These are phyloP conservation scores for Alternaria metachromatica DNA, from an alignment of 2,329 filamentous ascomycete genomes.

Conservation along the genomic window DNA sequence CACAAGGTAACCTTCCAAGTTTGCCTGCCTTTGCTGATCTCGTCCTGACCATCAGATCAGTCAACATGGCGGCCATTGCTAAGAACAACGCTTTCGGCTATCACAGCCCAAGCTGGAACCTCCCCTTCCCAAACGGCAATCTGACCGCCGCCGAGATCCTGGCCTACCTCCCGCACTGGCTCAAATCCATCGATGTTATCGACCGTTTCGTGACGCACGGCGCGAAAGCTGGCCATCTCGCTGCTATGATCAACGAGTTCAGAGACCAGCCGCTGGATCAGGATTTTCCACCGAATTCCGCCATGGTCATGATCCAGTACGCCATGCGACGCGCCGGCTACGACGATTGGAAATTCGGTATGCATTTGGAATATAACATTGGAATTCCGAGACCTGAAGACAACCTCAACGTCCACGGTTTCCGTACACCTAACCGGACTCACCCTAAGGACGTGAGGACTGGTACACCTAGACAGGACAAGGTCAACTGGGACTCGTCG, in stretches of 20 bases:
- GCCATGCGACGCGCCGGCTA: constrained; percentile 26
- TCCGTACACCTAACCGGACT: constrained; percentile 24
- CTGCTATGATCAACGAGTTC: constrained; percentile 23
- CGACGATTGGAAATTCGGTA: constrained; percentile 19
- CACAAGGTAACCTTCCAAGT: neutral
- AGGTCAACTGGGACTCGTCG: constrained; percentile 10
- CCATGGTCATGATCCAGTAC: constrained; percentile 29
- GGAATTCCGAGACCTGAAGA: constrained; percentile 8
- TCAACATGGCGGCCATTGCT: constrained; percentile 14
- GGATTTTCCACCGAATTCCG: constrained; percentile 17
- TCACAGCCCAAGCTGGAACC: constrained; percentile 26
- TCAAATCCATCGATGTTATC: constrained; percentile 34
- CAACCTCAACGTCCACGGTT: constrained; percentile 24
- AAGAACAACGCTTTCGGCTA: constrained; percentile 32
- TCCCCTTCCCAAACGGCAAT: constrained; percentile 33
- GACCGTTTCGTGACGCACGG: constrained; percentile 32
- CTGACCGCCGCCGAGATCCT: constrained; percentile 35
- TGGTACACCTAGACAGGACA: neutral
- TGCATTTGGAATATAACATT: constrained; percentile 7
- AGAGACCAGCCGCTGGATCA: constrained; percentile 9
- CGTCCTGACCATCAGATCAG: neutral
- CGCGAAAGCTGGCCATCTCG: constrained; percentile 12
- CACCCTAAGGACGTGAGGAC: constrained; percentile 16
- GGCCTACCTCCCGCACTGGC: constrained; percentile 33
- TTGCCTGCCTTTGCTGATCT: neutral